phyloP scores from a whole-genome alignment of 495 filamentous ascomycete species.

The Penicillium coprophilum region DNA sequence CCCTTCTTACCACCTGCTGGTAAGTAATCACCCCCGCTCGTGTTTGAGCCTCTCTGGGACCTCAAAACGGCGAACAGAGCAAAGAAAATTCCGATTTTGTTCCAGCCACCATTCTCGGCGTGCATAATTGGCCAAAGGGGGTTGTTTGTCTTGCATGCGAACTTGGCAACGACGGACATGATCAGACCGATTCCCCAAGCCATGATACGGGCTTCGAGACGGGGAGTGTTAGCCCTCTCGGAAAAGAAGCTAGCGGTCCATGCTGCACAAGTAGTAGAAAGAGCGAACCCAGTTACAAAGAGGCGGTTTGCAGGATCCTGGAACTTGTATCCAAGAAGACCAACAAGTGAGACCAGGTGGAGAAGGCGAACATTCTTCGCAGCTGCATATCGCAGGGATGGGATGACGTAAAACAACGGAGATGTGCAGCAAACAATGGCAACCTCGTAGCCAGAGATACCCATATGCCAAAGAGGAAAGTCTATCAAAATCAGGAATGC shows the following conservation, averaged over 20 bases:
- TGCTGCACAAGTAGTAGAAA: slow-evolving; percentile 73
- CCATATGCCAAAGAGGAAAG: slow-evolving; percentile 99
- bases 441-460: slow-evolving; percentile 94
- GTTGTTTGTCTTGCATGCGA: slow-evolving; percentile 94
- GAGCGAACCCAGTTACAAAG: slow-evolving; percentile 74
- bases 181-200: slow-evolving; percentile 82
- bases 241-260: slow-evolving; percentile 80
- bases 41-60: slow-evolving; percentile 59
- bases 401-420: slow-evolving; percentile 76
- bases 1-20: slow-evolving; percentile 55
- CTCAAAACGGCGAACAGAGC: slow-evolving; percentile 71
- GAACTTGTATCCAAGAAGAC: slow-evolving; percentile 77
- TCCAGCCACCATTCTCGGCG: slow-evolving; percentile 85
- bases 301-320: slow-evolving; percentile 73
- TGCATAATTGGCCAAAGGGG: slow-evolving; percentile 96
- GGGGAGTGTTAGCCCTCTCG: slow-evolving; percentile 68
- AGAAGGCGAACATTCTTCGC: slow-evolving; percentile 64
- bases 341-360: slow-evolving; percentile 74
- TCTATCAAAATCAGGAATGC: slow-evolving; percentile 50
- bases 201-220: slow-evolving; percentile 76
- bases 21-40: slow-evolving; percentile 53
- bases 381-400: slow-evolving; percentile 63
- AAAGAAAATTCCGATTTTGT: slow-evolving; percentile 75
- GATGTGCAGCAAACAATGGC: slow-evolving; percentile 81
- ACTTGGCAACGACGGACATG: slow-evolving; percentile 85